Percentiles rank a stretch among this genome's conserved stretches.
Evolutionary conservation across 768 basidiomycete genomes (phyloP).

Genomic region (Lepiota brunneoincarnata): DNA sequence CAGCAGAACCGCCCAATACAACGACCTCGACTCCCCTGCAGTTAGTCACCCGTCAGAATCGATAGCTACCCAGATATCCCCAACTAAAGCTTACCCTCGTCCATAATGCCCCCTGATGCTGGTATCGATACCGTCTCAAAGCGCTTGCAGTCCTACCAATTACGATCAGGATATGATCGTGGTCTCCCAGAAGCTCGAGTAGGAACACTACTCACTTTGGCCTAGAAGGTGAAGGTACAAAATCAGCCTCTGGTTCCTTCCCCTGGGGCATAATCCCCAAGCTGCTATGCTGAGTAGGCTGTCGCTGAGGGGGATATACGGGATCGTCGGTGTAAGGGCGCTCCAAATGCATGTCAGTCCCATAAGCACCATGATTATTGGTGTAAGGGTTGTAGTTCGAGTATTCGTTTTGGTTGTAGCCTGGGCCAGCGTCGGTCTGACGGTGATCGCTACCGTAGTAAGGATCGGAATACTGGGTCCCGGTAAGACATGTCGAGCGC

Average conservation of each 20-base stretch:
- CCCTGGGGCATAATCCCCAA: neutral
- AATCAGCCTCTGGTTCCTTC: slow-evolving; percentile 5
- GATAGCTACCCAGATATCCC: neutral
- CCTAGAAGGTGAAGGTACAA: neutral
- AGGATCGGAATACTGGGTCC: slow-evolving; percentile 48
- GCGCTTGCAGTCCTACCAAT: slow-evolving; percentile 34
- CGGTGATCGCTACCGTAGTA: slow-evolving; percentile 21
- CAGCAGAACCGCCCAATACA: slow-evolving; percentile 72
- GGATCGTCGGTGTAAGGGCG: slow-evolving; percentile 6
- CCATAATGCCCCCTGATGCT: slow-evolving; percentile 66
- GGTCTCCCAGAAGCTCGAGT: neutral
- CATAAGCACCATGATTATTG: slow-evolving; percentile 48
- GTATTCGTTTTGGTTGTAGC: slow-evolving; percentile 22
- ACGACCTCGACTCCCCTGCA: slow-evolving; percentile 57
- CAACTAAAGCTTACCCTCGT: slow-evolving; percentile 42
- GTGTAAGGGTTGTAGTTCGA: slow-evolving; percentile 39
- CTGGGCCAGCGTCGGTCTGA: slow-evolving; percentile 19
- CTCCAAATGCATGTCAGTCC: neutral
- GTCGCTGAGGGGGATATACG: slow-evolving; percentile 11
- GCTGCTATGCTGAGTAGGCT: slow-evolving; percentile 4
- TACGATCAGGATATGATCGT: slow-evolving; percentile 3
- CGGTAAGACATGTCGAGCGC: slow-evolving; percentile 45
- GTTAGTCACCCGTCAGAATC: neutral
- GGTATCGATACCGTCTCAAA: slow-evolving; percentile 50
- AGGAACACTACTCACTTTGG: slow-evolving; percentile 1